phyloP scores from a whole-genome alignment of 2,329 filamentous ascomycete species.

The Blastomyces parvus region DNA sequence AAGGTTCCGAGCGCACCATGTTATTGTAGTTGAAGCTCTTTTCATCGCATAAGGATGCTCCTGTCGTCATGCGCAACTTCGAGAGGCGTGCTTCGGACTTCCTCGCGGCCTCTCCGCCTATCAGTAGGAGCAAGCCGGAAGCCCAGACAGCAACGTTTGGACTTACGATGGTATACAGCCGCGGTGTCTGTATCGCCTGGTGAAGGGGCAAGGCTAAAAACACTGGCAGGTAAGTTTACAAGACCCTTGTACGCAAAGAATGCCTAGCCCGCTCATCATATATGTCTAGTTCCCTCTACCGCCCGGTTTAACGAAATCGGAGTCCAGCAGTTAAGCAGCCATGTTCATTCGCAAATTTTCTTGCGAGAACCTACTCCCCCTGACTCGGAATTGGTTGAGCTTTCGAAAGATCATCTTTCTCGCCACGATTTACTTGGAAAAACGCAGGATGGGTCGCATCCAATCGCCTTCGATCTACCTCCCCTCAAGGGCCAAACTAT shows the following conservation, averaged over 20 bases:
- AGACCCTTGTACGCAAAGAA: background rate
- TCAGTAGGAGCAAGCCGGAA: background rate
- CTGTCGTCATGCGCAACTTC: slow-evolving; percentile 3
- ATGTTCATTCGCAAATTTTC: slow-evolving; percentile 79
- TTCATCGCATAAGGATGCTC: slow-evolving; percentile 3
- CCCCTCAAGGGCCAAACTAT: slow-evolving; percentile 66
- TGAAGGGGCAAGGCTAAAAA: background rate
- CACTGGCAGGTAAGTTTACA: slow-evolving; percentile 3
- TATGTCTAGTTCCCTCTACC: slow-evolving; percentile 32
- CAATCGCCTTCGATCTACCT: slow-evolving; percentile 81
- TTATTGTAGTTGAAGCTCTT: background rate
- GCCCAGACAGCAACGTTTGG: background rate
- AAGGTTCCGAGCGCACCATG: background rate
- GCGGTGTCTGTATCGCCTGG: background rate
- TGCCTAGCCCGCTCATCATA: background rate
- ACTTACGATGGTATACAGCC: background rate
- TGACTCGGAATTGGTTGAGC: slow-evolving; percentile 61
- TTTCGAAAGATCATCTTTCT: slow-evolving; percentile 71
- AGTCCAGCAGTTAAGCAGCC: slow-evolving; percentile 80
- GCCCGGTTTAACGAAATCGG: slow-evolving; percentile 85
- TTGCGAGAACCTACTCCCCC: slow-evolving; percentile 45
- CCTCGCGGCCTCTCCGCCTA: slow-evolving; percentile 1
- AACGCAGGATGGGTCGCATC: slow-evolving; percentile 64
- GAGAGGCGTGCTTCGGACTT: background rate
- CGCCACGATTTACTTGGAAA: slow-evolving; percentile 85